Evolutionary conservation across 768 basidiomycete genomes (phyloP).

Genomic region (Suillus tomentosus): DNA sequence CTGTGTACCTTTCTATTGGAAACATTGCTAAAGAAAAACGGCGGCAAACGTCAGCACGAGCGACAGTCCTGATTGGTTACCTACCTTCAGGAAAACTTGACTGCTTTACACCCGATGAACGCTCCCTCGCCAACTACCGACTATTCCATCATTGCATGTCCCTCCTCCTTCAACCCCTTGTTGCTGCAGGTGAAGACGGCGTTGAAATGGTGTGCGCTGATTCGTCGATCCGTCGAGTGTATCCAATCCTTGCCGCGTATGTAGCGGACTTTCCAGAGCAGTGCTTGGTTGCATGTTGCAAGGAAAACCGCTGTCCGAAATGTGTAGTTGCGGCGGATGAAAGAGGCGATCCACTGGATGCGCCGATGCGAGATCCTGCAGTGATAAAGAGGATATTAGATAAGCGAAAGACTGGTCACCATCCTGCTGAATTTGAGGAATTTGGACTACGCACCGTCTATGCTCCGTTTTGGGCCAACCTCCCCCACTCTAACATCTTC

Average conservation of each 20-base stretch:
- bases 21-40: constrained; percentile 25
- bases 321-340: constrained; percentile 4
- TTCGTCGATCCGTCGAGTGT: constrained; percentile 15
- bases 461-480: constrained; percentile 42
- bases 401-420: constrained; percentile 8
- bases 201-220: constrained; percentile 20
- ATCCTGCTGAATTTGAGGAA: constrained; percentile 9
- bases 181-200: no score
- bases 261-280: constrained; percentile 28
- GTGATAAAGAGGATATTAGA: background rate
- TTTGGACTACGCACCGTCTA: constrained; percentile 6
- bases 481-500: constrained; percentile 45
- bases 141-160: constrained; percentile 26
- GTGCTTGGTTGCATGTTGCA: constrained; percentile 17
- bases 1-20: constrained; percentile 29
- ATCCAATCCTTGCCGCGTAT: constrained; percentile 26
- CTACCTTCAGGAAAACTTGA: constrained; percentile 12
- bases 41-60: constrained; percentile 13
- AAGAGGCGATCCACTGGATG: constrained; percentile 10
- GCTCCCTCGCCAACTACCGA: constrained; percentile 18
- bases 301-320: constrained; percentile 16
- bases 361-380: background rate
- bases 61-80: constrained; percentile 13
- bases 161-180: constrained; percentile 19
- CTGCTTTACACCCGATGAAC: constrained; percentile 9